Base-by-base conservation (phyloP, 495 filamentous ascomycete genomes). In the Halenospora varia region DNA sequence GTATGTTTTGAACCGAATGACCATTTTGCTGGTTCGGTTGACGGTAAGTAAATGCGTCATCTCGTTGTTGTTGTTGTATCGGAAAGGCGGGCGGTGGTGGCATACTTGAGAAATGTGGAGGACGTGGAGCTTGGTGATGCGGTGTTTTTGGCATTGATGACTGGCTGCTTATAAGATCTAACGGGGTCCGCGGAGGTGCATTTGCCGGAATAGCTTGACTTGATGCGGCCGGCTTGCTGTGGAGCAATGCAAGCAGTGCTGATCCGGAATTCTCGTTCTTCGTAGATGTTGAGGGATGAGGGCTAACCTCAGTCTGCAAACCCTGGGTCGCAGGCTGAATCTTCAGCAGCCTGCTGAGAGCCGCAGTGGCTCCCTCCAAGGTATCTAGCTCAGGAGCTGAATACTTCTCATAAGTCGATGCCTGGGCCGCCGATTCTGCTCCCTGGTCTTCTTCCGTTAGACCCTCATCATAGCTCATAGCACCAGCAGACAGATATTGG, bases 311-410 rank as follows among this genome's bases (percentile, higher is more conserved):
- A 50, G 53, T 52, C 25, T 77, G 76, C 15, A 75, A 51, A 13
- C 73, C 76, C 55, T 79, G 68, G 0, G 73, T 75, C 0, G 74
- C 70, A 15, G 74, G 75, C 48, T 81, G 80, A 25, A 88, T 81
- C 50, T 85, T 83, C 22, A 91, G 75, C 9, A 89, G 68, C 10
- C 78, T 79, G 52, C 83, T 85, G 3, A 90, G 71, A 51, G 87
- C 82, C 29, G 73, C 72, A 1, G 80, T 85, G n/a, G 81, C 84
- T 48, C 83, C 83, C 51, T 77, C 77, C 15, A 79, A 57, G 13
- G 72, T 73, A 51, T 74, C 70, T 26, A 73, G 66, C 10, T 68
- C 69, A 35, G 55, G 29, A 63, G 53, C 57, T 75, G 75, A 51
- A 74, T 75, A 51, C 75, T 74, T 20, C 71, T 77, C 15, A 72